phyloP scores from a whole-genome alignment of 371 early-diverging fungal genomes.

The Saksenaea oblongispora region DNA sequence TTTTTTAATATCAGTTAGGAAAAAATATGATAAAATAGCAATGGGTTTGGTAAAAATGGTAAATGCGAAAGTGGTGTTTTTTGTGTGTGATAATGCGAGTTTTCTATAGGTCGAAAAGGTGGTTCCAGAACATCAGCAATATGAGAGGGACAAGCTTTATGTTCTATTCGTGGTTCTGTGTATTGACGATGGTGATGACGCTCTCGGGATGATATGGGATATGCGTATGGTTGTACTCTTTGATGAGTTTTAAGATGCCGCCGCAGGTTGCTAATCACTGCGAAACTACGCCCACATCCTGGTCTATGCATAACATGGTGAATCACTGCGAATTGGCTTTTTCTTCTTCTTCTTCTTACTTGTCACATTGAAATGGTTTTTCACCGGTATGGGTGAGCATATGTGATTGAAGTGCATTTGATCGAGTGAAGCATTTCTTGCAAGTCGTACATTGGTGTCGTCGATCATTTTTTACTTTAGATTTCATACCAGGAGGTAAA shows the following conservation, averaged over 20 bases:
- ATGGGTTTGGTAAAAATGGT: background rate
- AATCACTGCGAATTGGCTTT: no score
- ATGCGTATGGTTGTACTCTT: constrained; percentile 7
- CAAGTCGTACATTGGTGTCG: constrained; percentile 15
- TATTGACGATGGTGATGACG: constrained; percentile 7
- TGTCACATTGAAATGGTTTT: constrained; percentile 16
- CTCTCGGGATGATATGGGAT: constrained; percentile 12
- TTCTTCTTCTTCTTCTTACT: constrained; percentile 6
- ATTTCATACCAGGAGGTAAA: background rate
- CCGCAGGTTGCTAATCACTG: constrained; percentile 45
- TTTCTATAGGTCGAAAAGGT: background rate
- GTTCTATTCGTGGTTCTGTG: constrained; percentile 30
- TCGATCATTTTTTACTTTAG: background rate
- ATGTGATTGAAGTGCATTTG: constrained; percentile 15
- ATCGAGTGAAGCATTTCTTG: constrained; percentile 11
- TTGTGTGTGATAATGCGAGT: background rate
- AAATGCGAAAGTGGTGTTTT: background rate
- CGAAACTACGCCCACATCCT: constrained; percentile 42
- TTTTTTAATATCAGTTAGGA: no score
- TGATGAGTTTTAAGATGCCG: constrained; percentile 42
- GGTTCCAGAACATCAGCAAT: constrained; percentile 8
- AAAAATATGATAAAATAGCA: background rate
- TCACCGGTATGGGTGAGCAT: constrained; percentile 21
- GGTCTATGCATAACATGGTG: constrained; percentile 10
- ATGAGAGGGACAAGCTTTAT: constrained; percentile 5